Conservation (phyloP, 345 rosid species). For the Reutealis trisperma region DNA sequence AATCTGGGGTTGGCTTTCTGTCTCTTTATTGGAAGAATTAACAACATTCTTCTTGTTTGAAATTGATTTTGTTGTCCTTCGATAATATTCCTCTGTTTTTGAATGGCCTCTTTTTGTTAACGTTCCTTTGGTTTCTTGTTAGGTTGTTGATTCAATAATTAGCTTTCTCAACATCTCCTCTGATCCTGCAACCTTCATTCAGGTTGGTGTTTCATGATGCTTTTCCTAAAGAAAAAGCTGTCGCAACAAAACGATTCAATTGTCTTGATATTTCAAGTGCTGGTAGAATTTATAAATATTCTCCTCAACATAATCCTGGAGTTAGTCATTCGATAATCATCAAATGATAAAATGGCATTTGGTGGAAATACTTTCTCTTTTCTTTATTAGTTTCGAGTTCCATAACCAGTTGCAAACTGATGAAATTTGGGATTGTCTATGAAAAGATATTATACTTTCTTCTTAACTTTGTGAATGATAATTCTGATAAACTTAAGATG, state of each 20-base stretch:
- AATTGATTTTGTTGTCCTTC: background rate
- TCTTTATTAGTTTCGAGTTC: no score
- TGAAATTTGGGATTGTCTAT: no score
- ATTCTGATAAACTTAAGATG: background rate
- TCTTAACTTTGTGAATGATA: background rate
- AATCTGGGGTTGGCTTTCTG: conserved; percentile 17
- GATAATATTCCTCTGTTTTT: no score
- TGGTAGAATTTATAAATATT: background rate
- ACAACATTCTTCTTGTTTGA: no score
- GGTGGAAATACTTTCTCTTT: no score
- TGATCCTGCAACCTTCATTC: conserved; percentile 53
- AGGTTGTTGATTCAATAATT: conserved; percentile 47
- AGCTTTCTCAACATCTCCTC: conserved; percentile 37
- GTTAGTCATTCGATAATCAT: no score
- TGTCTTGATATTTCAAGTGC: background rate
- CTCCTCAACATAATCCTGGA: no score
- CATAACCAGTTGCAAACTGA: no score
- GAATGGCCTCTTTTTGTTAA: background rate
- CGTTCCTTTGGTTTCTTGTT: conserved; percentile 4
- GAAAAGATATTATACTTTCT: background rate
- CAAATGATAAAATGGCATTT: no score
- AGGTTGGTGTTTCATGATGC: conserved; percentile 32
- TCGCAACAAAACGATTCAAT: background rate
- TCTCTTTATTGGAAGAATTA: background rate
- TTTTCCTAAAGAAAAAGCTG: background rate